Evolutionary conservation across 1,284 basidiomycete genomes (phyloP).

Genomic region (Cryptococcus maquisensis): DNA sequence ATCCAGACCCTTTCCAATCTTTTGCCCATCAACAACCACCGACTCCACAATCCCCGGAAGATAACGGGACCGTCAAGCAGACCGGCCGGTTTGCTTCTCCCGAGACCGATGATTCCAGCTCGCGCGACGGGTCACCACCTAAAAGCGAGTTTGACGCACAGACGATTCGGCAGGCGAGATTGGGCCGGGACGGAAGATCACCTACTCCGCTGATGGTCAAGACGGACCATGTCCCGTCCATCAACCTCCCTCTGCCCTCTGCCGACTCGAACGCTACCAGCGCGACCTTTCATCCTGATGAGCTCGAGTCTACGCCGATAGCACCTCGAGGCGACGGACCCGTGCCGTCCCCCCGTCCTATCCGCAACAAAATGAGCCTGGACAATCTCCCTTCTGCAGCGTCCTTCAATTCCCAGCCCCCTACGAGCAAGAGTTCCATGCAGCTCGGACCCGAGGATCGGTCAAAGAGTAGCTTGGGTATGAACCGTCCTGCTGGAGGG

Average conservation of each 20-base stretch:
- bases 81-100: conserved; percentile 10
- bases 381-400: conserved; percentile 33
- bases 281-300: conserved; percentile 9
- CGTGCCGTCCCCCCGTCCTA: conserved; percentile 7
- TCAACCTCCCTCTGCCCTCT: background rate
- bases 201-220: conserved; percentile 13
- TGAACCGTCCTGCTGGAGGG: conserved; percentile 27
- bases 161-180: conserved; percentile 21
- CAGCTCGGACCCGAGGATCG: conserved; percentile 5
- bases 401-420: conserved; percentile 22
- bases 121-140: background rate
- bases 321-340: conserved; percentile 12
- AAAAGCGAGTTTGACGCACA: conserved; percentile 13
- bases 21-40: conserved; percentile 36
- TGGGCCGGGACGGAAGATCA: conserved; percentile 7
- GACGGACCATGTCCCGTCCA: conserved; percentile 1
- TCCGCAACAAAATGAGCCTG: conserved; percentile 19
- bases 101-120: conserved; percentile 4
- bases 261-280: background rate
- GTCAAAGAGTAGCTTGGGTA: conserved; percentile 6
- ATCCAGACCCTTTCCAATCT: conserved; percentile 44
- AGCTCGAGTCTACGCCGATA: conserved; percentile 21
- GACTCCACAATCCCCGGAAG: conserved; percentile 24
- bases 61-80: conserved; percentile 20
- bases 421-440: background rate